These are phyloP conservation scores for Gnomoniopsis smithogilvyi DNA, from an alignment of 2,329 filamentous ascomycete genomes.

Conservation along the genomic window DNA sequence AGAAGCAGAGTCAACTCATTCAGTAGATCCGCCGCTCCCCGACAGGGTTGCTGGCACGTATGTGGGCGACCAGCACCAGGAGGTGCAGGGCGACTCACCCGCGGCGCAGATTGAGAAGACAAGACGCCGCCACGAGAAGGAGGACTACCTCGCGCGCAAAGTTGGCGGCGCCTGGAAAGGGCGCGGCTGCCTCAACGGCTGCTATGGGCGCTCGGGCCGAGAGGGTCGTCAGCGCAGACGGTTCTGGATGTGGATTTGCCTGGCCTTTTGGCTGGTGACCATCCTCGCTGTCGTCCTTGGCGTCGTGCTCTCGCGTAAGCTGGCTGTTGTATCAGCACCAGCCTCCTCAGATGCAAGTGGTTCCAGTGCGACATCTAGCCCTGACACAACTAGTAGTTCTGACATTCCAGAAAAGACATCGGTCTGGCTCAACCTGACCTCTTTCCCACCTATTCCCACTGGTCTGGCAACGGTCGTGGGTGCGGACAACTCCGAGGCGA, in stretches of 20 bases:
- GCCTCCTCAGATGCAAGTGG: neutral
- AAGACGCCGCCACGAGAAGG: conserved; percentile 59
- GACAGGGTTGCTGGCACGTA: conserved; percentile 43
- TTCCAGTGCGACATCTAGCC: neutral
- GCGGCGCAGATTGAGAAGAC: conserved; percentile 46
- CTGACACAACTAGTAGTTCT: conserved; percentile 3
- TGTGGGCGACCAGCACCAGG: conserved; percentile 40
- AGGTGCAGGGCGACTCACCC: conserved; percentile 33
- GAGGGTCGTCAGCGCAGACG: conserved; percentile 63
- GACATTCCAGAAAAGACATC: conserved; percentile 18
- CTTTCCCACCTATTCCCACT: conserved; percentile 82
- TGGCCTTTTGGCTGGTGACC: conserved; percentile 50
- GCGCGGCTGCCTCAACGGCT: conserved; percentile 62
- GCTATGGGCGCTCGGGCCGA: conserved; percentile 59
- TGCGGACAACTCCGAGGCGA: conserved; percentile 61
- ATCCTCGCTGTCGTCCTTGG: conserved; percentile 57
- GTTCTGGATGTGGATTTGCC: conserved; percentile 52
- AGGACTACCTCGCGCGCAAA: conserved; percentile 57
- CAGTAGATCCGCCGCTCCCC: conserved; percentile 34
- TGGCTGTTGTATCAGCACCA: conserved; percentile 19
- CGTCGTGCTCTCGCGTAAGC: conserved; percentile 28
- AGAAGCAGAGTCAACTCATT: neutral
- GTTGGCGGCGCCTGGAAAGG: conserved; percentile 63
- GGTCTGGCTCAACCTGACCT: conserved; percentile 79
- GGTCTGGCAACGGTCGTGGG: conserved; percentile 77